These are phyloP conservation scores for Pseudogymnoascus sp. DNA, from an alignment of 2,329 filamentous ascomycete species.

Conservation along the genomic window DNA sequence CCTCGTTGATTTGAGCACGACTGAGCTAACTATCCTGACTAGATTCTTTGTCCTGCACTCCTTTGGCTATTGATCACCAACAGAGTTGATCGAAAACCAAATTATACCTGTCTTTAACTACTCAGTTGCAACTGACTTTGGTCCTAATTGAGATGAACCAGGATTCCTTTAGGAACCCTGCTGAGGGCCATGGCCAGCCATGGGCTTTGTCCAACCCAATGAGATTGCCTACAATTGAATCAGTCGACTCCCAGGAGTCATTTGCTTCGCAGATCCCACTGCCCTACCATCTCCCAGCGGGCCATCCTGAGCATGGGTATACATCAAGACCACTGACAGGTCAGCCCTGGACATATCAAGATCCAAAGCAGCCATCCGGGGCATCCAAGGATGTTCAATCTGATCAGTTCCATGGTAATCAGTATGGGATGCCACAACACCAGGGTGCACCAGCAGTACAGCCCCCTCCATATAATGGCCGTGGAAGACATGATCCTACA, in stretches of 20 bases:
- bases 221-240: neutral
- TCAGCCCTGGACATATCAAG: neutral
- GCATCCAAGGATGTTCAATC: neutral
- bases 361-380: neutral
- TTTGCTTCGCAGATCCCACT: constrained; percentile 21
- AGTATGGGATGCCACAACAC: neutral
- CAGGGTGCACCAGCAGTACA: constrained; percentile 4
- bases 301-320: neutral
- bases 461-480: neutral
- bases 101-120: constrained; percentile 3
- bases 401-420: neutral
- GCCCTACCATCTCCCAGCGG: constrained; percentile 16
- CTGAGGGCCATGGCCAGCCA: neutral
- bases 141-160: neutral
- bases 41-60: neutral
- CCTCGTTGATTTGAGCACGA: neutral
- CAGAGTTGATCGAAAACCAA: neutral
- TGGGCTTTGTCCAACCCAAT: neutral
- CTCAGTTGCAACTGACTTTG: neutral
- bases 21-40: neutral
- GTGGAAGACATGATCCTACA: neutral
- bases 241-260: constrained; percentile 19
- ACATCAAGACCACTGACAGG: constrained; percentile 1
- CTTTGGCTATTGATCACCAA: neutral
- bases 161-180: neutral